Evolutionary conservation across 2,329 filamentous ascomycete species (phyloP).

Genomic region (Mollisia scopiformis): DNA sequence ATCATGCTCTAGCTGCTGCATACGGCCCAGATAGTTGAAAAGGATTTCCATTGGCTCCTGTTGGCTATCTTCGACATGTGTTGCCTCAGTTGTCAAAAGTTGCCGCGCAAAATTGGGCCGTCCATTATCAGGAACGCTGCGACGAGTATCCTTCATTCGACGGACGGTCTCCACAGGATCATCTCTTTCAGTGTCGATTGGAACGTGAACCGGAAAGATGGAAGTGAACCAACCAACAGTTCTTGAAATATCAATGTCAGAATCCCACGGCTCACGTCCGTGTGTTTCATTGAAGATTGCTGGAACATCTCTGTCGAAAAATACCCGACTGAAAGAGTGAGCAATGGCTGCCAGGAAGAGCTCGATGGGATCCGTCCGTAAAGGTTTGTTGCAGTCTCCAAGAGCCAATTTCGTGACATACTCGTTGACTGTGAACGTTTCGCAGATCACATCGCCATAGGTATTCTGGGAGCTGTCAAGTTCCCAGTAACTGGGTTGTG

Average conservation of each 20-base stretch:
- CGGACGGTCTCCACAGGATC: too few relatives aligned
- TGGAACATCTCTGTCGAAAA: slow-evolving; percentile 39
- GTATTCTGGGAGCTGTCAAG: too few relatives aligned
- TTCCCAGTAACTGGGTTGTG: too few relatives aligned
- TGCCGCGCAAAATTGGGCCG: too few relatives aligned
- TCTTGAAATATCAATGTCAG: slow-evolving; percentile 39
- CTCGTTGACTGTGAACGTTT: slow-evolving; percentile 43
- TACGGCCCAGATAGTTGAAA: slow-evolving; percentile 52
- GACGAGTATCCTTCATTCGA: too few relatives aligned
- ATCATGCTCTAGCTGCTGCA: slow-evolving; percentile 44
- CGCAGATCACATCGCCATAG: slow-evolving; percentile 38
- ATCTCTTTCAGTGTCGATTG: too few relatives aligned
- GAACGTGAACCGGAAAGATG: slow-evolving; percentile 37
- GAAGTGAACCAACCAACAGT: slow-evolving; percentile 53
- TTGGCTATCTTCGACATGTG: too few relatives aligned
- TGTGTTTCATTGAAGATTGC: slow-evolving; percentile 46
- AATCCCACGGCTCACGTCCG: slow-evolving; percentile 43
- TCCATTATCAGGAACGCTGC: too few relatives aligned
- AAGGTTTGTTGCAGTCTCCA: slow-evolving; percentile 31
- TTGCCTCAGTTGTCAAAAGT: too few relatives aligned
- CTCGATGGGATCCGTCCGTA: slow-evolving; percentile 43
- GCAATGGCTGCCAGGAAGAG: slow-evolving; percentile 41
- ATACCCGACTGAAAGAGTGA: slow-evolving; percentile 40
- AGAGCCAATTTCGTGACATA: slow-evolving; percentile 35
- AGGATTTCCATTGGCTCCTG: slow-evolving; percentile 39